Conservation (phyloP, 148 eudicot species). For the Cornus kousa region DNA sequence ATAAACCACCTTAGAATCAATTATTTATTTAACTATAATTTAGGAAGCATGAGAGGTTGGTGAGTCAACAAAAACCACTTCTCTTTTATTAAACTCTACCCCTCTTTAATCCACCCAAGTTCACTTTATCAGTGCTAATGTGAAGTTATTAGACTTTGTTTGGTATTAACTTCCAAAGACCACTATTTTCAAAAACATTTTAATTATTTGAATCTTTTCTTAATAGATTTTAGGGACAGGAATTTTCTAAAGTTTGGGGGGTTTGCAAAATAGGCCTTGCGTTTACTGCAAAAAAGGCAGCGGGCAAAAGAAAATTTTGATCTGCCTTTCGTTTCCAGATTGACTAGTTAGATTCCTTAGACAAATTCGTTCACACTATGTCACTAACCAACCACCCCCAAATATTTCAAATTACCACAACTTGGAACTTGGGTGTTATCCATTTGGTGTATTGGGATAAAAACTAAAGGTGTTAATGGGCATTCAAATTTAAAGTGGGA, state of each 20-base stretch:
- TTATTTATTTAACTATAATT: no score
- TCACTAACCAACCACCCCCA: not conserved
- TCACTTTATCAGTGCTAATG: constrained; percentile 6
- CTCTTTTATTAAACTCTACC: no score
- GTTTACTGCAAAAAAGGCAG: not conserved
- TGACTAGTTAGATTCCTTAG: constrained; percentile 8
- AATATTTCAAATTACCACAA: no score
- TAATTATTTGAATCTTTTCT: not conserved
- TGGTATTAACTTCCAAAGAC: not conserved
- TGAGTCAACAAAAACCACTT: not conserved
- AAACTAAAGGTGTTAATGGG: no score
- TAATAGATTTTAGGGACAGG: not conserved
- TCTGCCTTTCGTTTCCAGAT: not conserved
- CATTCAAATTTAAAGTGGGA: no score
- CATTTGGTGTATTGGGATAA: no score
- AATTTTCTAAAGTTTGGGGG: constrained; percentile 20
- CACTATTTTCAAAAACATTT: not conserved
- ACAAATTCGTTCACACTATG: constrained; percentile 1
- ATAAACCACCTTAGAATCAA: not conserved
- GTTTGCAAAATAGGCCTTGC: not conserved
- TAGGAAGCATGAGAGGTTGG: not conserved
- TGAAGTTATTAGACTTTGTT: constrained; percentile 7
- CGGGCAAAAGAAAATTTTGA: no score
- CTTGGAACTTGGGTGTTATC: no score
- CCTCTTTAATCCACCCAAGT: not conserved